These are phyloP conservation scores for Funneliformis geosporum DNA, from an alignment of 192 early-diverging fungal species.

Conservation along the genomic window DNA sequence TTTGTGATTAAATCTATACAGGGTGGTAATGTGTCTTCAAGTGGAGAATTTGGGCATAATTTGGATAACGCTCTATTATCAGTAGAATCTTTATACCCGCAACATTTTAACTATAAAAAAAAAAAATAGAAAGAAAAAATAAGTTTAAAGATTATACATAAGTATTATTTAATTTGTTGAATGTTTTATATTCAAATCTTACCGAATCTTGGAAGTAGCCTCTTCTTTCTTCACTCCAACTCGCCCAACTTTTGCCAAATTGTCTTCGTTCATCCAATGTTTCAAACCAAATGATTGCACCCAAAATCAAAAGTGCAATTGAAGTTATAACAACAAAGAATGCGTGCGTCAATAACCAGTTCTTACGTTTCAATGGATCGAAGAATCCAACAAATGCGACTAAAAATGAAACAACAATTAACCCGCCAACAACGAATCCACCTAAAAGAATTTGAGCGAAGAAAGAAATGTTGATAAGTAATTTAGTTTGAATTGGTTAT, in stretches of 20 bases:
- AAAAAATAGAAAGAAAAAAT: slow-evolving; percentile 16
- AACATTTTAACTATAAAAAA: slow-evolving; percentile 38
- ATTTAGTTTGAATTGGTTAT: background rate
- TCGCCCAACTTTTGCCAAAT: slow-evolving; percentile 34
- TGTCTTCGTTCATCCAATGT: slow-evolving; percentile 40
- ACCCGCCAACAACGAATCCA: background rate
- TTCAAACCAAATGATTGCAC: slow-evolving; percentile 46
- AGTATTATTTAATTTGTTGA: background rate
- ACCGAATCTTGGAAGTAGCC: slow-evolving; percentile 42
- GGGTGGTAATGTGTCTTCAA: background rate
- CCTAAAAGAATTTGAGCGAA: background rate
- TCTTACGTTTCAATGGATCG: slow-evolving; percentile 20
- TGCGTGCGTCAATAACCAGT: slow-evolving; percentile 3
- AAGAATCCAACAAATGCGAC: background rate
- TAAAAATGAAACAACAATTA: slow-evolving; percentile 10
- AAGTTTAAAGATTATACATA: background rate
- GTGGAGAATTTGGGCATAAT: slow-evolving; percentile 22
- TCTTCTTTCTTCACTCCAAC: slow-evolving; percentile 26
- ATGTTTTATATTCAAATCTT: slow-evolving; percentile 1
- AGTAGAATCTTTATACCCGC: slow-evolving; percentile 32
- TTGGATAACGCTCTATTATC: slow-evolving; percentile 25
- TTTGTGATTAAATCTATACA: slow-evolving; percentile 37
- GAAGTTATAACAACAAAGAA: slow-evolving; percentile 20
- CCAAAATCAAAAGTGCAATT: slow-evolving; percentile 37
- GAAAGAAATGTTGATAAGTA: too few species aligned